These are phyloP conservation scores for Curvularia spicifera DNA, from an alignment of 2,329 filamentous ascomycete species.

Conservation along the genomic window DNA sequence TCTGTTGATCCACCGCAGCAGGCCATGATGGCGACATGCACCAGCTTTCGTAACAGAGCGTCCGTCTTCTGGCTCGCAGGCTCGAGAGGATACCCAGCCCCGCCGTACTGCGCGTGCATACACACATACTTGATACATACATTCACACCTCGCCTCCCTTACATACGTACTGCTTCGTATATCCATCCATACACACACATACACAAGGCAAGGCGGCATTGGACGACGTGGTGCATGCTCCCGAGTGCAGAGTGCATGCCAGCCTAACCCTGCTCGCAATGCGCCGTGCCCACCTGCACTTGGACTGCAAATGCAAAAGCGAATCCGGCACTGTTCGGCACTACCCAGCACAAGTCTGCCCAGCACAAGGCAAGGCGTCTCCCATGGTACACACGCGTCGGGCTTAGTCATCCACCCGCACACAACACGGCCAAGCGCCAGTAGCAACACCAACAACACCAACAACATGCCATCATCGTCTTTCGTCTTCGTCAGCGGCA, in stretches of 20 bases:
- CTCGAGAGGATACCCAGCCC: background rate
- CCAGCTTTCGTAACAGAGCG: background rate
- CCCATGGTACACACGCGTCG: background rate
- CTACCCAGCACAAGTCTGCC: constrained; percentile 21
- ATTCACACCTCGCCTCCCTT: background rate
- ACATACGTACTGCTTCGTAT: too few species aligned
- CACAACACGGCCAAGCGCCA: background rate
- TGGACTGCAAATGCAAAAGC: constrained; percentile 12
- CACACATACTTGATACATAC: background rate
- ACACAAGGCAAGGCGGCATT: background rate
- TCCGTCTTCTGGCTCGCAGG: background rate
- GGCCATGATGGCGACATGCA: background rate
- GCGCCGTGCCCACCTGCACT: constrained; percentile 24
- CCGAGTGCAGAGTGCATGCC: constrained; percentile 18
- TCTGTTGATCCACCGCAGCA: constrained; percentile 7
- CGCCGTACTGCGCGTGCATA: background rate
- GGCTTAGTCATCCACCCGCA: background rate
- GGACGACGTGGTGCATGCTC: background rate
- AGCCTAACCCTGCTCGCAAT: constrained; percentile 25
- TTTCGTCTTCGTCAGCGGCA: background rate
- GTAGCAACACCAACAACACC: background rate
- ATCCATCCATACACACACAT: background rate
- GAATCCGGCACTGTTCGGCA: constrained; percentile 28
- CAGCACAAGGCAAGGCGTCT: too few species aligned
- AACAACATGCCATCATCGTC: background rate